A percentile compares a stretch with the other conserved stretches of the same genome.
These are phyloP conservation scores for Triticum urartu DNA, from an alignment of 176 grass and related monocot species.

Conservation along the genomic window DNA sequence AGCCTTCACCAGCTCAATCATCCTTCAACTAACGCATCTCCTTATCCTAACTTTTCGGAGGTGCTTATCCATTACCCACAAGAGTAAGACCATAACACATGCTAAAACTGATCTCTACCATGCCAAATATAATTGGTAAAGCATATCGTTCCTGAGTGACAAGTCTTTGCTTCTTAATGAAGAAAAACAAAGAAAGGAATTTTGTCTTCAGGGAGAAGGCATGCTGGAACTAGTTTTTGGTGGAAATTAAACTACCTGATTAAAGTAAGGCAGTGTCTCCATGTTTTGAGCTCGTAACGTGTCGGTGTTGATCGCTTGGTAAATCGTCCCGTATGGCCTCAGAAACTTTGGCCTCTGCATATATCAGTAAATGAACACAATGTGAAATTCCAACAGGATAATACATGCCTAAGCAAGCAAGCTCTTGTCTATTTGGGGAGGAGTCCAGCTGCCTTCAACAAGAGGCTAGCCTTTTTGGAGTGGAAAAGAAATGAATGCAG, in stretches of 20 bases:
- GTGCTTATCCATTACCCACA: background rate
- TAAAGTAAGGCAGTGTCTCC: constrained; percentile 91
- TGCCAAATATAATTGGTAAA: constrained; percentile 12
- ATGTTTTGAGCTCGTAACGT: constrained; percentile 83
- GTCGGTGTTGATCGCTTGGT: constrained; percentile 82
- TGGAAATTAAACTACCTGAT: constrained; percentile 57
- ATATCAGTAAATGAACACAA: background rate
- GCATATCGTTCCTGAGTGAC: background rate
- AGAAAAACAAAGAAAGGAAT: constrained; percentile 28
- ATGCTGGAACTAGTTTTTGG: background rate
- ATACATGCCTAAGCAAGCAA: background rate
- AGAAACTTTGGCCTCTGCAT: constrained; percentile 85
- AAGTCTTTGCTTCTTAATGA: constrained; percentile 25
- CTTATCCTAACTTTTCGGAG: background rate
- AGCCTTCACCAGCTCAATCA: background rate
- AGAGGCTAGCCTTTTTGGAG: too few species aligned
- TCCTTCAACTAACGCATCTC: constrained; percentile 13
- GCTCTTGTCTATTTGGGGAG: background rate
- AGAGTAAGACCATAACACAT: background rate
- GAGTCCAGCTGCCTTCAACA: background rate
- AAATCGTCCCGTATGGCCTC: constrained; percentile 81
- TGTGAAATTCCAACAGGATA: rapidly evolving
- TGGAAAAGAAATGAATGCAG: too few species aligned
- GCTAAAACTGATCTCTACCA: background rate
- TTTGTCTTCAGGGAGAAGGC: background rate